Evolutionary conservation across 202 grass and related monocot species (phyloP), one percentile per base, ranked within the genome.

Genomic region (Digitaria exilis): DNA sequence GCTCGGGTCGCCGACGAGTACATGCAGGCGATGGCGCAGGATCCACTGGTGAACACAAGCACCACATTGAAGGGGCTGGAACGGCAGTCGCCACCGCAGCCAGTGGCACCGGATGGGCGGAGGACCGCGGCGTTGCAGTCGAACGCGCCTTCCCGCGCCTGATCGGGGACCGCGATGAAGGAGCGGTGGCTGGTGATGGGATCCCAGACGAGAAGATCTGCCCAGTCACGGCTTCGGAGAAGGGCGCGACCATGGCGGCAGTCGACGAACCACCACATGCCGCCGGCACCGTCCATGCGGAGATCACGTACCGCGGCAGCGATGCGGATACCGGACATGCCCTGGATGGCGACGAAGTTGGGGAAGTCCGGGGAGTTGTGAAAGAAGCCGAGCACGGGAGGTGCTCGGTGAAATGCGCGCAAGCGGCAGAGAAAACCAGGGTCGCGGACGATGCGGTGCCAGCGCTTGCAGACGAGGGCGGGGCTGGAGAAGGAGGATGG

Each of bases 261-360:
- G 26, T 80, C 78, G 78, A 45, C 65, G 65, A 71, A 57, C 77
- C 63, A 80, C 77, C 77, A 80, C 77, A 80, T 69, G 32, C 49
- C 77, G 15, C 54, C 77, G 3, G 52, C 77, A 1, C 48, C 48
- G 48, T 80, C 63, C 48, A 48, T 80, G 6, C 64, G n/a, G 8
- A 80, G 77, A 2, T 50, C 64, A 1, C 21, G 7, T 9, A 65
- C 48, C 30, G 48, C 77, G n/a, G 9, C 4, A 16, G 24, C 15
- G n/a, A 69, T 28, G 63, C 63, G 64, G 16, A 21, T 21, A 4
- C 77, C 48, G 22, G 77, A 4, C 0, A 25, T 4, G 21, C 48
- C 77, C 14, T 69, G n/a, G 16, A 25, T 4, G 16, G 22, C 24
- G 15, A 81, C 24, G 51, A 70, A 81, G 78, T 25, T 34, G 24